phyloP scores from a whole-genome alignment of 2,329 filamentous ascomycete genomes.

The Aspergillus oerlinghausenensis region DNA sequence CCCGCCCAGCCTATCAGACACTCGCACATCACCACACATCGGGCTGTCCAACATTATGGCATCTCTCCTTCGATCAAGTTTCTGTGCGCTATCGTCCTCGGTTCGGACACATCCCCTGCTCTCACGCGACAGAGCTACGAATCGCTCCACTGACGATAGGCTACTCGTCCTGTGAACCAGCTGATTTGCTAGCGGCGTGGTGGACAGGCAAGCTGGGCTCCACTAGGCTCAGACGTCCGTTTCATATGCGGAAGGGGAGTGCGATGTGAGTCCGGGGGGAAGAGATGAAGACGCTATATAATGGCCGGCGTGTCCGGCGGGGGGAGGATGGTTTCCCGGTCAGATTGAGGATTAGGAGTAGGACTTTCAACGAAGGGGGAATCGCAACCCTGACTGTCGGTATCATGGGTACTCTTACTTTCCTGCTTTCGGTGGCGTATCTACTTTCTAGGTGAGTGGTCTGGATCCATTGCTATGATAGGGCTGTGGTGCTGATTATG shows the following conservation, averaged over 20 bases:
- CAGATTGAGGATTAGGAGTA: neutral
- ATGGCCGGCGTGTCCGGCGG: neutral
- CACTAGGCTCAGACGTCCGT: neutral
- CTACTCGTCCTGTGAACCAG: too few species aligned
- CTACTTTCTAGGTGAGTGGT: constrained; percentile 12
- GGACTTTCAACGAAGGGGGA: neutral
- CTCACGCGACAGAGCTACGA: neutral
- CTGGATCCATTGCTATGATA: neutral
- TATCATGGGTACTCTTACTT: constrained; percentile 10
- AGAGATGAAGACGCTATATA: neutral
- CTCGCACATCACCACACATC: neutral
- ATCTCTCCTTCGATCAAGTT: neutral
- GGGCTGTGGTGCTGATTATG: neutral
- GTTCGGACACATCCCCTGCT: too few species aligned
- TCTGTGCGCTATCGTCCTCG: too few species aligned
- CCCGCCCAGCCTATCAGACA: neutral
- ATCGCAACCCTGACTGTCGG: neutral
- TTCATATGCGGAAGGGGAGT: neutral
- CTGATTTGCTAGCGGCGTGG: neutral
- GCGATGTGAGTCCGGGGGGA: neutral
- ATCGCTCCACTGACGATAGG: neutral
- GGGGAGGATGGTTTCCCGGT: constrained; percentile 5
- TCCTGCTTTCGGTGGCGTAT: constrained; percentile 8
- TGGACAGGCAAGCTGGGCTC: neutral
- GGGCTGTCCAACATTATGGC: neutral